A percentile compares a stretch with the other conserved stretches of the same genome.
Conservation (phyloP, 2,329 filamentous ascomycete genomes). For the Sporothrix inflata region DNA sequence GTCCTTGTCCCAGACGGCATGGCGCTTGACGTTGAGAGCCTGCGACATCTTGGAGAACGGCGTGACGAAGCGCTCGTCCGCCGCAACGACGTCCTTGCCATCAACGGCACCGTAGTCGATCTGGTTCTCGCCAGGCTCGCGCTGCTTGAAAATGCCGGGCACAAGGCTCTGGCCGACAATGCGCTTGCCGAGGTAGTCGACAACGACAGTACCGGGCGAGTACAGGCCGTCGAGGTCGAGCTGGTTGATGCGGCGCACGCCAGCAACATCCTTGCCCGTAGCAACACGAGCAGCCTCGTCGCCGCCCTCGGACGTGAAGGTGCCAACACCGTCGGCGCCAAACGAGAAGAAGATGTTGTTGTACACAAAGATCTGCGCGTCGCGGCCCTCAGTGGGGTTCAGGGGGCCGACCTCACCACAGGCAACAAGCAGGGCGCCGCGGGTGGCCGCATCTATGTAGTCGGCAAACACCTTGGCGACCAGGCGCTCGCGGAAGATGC, state of each 20-base stretch:
- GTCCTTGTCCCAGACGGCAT: conserved; percentile 98
- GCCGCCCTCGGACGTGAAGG: conserved; percentile 93
- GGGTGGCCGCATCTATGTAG: conserved; percentile 92
- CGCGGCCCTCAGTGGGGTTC: conserved; percentile 88
- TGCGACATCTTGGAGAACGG: conserved; percentile 91
- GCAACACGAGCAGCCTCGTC: conserved; percentile 95
- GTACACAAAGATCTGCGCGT: conserved; percentile 98
- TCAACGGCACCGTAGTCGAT: conserved; percentile 99
- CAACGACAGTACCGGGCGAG: conserved; percentile 92
- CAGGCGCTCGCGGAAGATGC: conserved; percentile 91
- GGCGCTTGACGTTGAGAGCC: conserved; percentile 87
- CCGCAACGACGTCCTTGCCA: conserved; percentile 91
- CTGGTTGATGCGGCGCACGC: conserved; percentile 94
- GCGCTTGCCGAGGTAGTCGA: conserved; percentile 96
- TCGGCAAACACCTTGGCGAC: conserved; percentile 96
- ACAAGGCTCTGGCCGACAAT: conserved; percentile 98
- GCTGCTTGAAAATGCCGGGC: conserved; percentile 98
- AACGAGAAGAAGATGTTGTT: conserved; percentile 99
- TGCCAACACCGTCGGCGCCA: conserved; percentile 94
- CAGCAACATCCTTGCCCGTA: conserved; percentile 93
- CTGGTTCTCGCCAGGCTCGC: conserved; percentile 95
- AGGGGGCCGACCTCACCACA: conserved; percentile 89
- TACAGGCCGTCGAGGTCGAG: conserved; percentile 93
- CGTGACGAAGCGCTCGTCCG: conserved; percentile 81
- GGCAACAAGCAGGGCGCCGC: conserved; percentile 89